Evolutionary conservation across 2,329 filamentous ascomycete genomes (phyloP), one percentile per base, ranked within the genome.

Genomic region (Dactylellina sp.): DNA sequence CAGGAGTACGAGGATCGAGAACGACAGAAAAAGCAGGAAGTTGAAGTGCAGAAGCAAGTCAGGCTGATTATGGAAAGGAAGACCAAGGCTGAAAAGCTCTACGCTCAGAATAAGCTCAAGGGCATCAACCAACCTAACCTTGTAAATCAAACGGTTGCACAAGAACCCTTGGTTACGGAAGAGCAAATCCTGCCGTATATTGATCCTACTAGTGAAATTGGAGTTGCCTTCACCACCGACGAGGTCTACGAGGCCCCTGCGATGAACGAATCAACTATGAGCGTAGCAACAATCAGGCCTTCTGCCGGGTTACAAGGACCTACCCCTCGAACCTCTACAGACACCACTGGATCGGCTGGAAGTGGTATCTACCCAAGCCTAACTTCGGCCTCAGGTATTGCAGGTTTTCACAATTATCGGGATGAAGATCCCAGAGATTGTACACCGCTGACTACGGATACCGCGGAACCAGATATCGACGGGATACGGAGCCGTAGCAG

Each of bases 1-100:
- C 68, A 72, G 42, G 68, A 72, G 39, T 72, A 72, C 32, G 68
- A 72, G 42, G 68, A 72, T 25, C 68, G 68, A 1, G 68, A 72
- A 14, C 40, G 60, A n/a, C 49, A 50, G 46, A 72, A 72, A 39
- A 37, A 49, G n/a, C 60, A 72, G 11, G 68, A 72, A 42, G 39
- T 49, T 6, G 68, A 72, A 28, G 60, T 72, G 6, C 52, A 64
- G 16, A 52, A 42, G 22, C 68, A 72, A 5, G 68, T 72, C 12
- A 59, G 68, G 20, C 28, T 56, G 7, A 53, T 72, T 7, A 47
- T 72, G 44, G 68, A 72, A 14, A 57, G 68, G 28, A 72, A 72
- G 20, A 39, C 52, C 7, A 72, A 61, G 16, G 68, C 68, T 2
- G 68, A 72, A 25, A 72, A 61, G n/a, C 22, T 72, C 4, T 72